Evolutionary conservation across 306 rosid genomes (phyloP).

Genomic region (Casuarina glauca): DNA sequence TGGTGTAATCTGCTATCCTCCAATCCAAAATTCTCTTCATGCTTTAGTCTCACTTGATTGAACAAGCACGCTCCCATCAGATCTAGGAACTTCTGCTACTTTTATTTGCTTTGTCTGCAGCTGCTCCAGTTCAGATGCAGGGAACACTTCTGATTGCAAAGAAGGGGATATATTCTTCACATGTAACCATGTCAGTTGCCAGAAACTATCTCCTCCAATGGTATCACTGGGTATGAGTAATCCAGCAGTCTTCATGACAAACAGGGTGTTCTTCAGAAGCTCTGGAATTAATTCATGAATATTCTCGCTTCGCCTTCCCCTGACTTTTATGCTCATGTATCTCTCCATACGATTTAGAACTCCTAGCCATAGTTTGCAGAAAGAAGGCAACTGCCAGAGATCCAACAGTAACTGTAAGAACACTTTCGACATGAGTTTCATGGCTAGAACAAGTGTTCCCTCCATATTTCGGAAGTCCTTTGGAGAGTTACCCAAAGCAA

Average conservation of each 20-base stretch:
- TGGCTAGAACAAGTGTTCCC: constrained; percentile 81
- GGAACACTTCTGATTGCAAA: constrained; percentile 84
- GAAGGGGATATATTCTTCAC: constrained; percentile 82
- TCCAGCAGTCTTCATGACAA: constrained; percentile 75
- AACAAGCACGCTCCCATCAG: constrained; percentile 42
- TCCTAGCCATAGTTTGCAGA: constrained; percentile 96
- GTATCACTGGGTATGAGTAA: constrained; percentile 76
- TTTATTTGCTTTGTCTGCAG: constrained; percentile 43
- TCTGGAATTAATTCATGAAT: constrained; percentile 84
- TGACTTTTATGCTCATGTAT: constrained; percentile 73
- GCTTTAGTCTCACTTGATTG: constrained; percentile 44
- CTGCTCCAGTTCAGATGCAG: constrained; percentile 66
- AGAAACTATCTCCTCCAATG: constrained; percentile 88
- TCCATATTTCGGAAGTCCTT: constrained; percentile 97
- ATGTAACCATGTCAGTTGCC: constrained; percentile 96
- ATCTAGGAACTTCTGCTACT: constrained; percentile 36
- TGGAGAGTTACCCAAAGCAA: constrained; percentile 78
- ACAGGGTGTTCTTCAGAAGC: constrained; percentile 78
- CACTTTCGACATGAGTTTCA: constrained; percentile 87
- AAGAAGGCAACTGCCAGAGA: constrained; percentile 68
- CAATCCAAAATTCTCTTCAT: constrained; percentile 40
- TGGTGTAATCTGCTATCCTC: constrained; percentile 39
- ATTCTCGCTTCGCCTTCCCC: constrained; percentile 89
- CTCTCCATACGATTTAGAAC: constrained; percentile 89
- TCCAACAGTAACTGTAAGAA: constrained; percentile 75